These are phyloP conservation scores for Rhododendron vialii DNA, from an alignment of 148 eudicot species.

Conservation along the genomic window DNA sequence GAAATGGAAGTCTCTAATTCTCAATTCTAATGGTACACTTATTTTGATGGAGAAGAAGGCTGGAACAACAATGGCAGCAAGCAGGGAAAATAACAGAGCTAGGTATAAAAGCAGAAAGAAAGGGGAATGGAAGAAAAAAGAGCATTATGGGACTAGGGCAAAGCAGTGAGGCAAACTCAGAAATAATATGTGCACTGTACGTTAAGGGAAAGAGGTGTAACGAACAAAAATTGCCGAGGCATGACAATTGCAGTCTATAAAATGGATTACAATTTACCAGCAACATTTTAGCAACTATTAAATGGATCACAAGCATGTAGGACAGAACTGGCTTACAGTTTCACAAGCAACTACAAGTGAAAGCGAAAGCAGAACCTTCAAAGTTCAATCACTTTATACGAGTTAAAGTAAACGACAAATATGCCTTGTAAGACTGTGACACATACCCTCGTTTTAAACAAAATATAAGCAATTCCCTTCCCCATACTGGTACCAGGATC, in stretches of 20 bases:
- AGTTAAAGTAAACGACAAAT: not conserved
- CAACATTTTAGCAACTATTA: not conserved
- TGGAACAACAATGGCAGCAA: not conserved
- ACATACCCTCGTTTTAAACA: conserved; percentile 89
- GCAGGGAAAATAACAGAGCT: not conserved
- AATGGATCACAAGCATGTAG: not conserved
- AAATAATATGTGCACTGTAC: not conserved
- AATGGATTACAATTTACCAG: not conserved
- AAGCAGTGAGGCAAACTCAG: not conserved
- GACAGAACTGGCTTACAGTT: not conserved
- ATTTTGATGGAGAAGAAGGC: not conserved
- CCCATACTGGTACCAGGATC: conserved; percentile 80
- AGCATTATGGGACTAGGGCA: not conserved
- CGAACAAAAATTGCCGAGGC: not conserved
- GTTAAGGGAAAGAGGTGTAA: not conserved
- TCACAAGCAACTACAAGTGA: not conserved
- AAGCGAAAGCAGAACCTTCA: not conserved
- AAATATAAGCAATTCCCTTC: conserved; percentile 90
- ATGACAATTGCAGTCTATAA: not conserved
- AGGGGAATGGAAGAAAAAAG: not conserved
- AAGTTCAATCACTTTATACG: not conserved
- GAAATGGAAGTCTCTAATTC: not conserved
- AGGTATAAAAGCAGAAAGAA: not conserved
- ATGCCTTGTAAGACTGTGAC: not conserved
- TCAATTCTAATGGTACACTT: not conserved